Conservation (phyloP, 805 yeast genomes). For the Ogataea siamensis region DNA sequence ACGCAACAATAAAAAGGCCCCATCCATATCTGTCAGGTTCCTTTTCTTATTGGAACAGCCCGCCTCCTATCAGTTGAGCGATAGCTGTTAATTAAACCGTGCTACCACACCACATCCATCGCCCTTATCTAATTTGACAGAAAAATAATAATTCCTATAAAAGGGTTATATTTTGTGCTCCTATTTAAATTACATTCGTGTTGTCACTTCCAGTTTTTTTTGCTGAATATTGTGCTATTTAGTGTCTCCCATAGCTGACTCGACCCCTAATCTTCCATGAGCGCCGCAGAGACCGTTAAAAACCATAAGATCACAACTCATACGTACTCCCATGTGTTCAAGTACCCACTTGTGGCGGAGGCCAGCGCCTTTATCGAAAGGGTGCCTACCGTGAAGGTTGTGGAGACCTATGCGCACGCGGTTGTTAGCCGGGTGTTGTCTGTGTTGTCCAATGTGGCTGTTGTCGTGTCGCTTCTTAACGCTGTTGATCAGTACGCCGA, state of each 20-base stretch:
- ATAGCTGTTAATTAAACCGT: background rate
- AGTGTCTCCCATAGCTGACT: no score
- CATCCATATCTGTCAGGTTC: background rate
- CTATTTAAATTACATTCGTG: background rate
- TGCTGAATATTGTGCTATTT: slow-evolving; percentile 2
- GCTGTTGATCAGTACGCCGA: slow-evolving; percentile 27
- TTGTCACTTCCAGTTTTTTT: background rate
- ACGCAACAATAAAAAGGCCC: background rate
- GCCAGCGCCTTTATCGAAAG: slow-evolving; percentile 16
- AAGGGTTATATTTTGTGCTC: slow-evolving; percentile 4
- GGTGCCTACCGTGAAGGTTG: slow-evolving; percentile 19
- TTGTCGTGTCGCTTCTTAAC: slow-evolving; percentile 21
- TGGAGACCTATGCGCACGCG: slow-evolving; percentile 20
- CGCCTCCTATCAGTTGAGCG: background rate
- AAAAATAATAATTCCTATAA: slow-evolving; percentile 5
- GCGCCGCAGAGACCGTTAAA: slow-evolving; percentile 10
- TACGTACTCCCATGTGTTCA: slow-evolving; percentile 28
- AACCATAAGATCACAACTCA: slow-evolving; percentile 16
- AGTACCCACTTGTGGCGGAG: slow-evolving; percentile 34
- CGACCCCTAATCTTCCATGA: slow-evolving; percentile 9
- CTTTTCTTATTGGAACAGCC: background rate
- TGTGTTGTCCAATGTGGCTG: slow-evolving; percentile 20
- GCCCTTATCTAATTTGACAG: slow-evolving; percentile 13
- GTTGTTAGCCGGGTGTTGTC: slow-evolving; percentile 12
- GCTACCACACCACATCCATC: background rate